Evolutionary conservation across 495 filamentous ascomycete genomes (phyloP), one percentile per base, ranked within the genome.

Genomic region (Penicillium cosmopolitanum): DNA sequence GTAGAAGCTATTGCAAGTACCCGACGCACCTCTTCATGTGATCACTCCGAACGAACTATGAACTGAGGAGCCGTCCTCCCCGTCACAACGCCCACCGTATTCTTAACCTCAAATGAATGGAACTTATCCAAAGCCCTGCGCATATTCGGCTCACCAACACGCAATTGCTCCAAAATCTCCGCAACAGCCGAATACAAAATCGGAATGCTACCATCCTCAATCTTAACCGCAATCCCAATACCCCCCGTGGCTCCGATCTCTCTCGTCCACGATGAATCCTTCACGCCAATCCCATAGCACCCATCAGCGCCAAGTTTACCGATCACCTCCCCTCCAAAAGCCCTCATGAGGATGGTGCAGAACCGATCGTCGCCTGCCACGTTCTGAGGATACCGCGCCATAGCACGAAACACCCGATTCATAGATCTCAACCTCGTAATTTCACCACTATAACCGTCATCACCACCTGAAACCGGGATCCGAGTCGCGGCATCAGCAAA

Each of bases 241-340:
- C 59, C 66, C 10, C 73, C 71, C 8, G 66, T 34, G 0, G 62
- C 68, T 5, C 77, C 74, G 8, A 75, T 54, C 34, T 34, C 46
- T 8, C 50, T 62, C 8, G 74, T 78, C 9, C 66, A 40, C 25
- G 67, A 64, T n/a, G 71, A 72, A 36, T 58, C 65, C 38, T 66
- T 62, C 8, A 79, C 50, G 0, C 66, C 74, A 35, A 77, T 63
- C 18, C 68, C 69, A 55, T 78, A 78, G 58, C 73, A 78, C 0
- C 67, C 75, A 54, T 76, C 75, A 0, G 75, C 75, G 0, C 77
- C 74, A 11, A 73, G 35, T 52, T 79, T 77, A 9, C 74, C 74
- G 35, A 78, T 72, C 1, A 77, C 40, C 0, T 43, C 18, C 0
- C 69, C 71, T 13, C 47, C 23, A 44, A 69, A 77, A 5, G 64